Percentiles rank a stretch among this genome's conserved stretches.
Evolutionary conservation across 257 asterid species (phyloP).

Genomic region (Nicotiana tomentosiformis): DNA sequence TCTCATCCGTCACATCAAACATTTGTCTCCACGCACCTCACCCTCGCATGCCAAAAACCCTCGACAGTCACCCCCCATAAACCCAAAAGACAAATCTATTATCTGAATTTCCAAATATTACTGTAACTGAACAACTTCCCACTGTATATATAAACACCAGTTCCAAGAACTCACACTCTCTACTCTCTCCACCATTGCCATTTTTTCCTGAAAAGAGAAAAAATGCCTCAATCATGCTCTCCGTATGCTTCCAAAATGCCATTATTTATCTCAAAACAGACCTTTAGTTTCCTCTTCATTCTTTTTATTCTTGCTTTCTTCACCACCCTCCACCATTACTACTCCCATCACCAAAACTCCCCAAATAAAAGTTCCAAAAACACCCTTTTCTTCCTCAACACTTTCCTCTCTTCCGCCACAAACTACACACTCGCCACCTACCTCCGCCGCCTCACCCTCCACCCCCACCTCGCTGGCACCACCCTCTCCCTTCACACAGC

Average conservation of each 20-base stretch:
- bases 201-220: not conserved
- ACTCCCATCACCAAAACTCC: constrained; percentile 6
- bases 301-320: constrained; percentile 37
- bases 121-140: too few relatives aligned
- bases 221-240: not conserved
- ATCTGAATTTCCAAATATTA: not conserved
- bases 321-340: constrained; percentile 35
- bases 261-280: constrained; percentile 27
- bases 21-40: too few relatives aligned
- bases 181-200: not conserved
- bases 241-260: constrained; percentile 13
- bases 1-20: too few relatives aligned
- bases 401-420: constrained; percentile 60
- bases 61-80: too few relatives aligned
- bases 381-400: constrained; percentile 22
- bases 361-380: not conserved
- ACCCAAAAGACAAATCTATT: too few relatives aligned
- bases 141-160: not conserved
- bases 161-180: not conserved
- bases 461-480: constrained; percentile 93
- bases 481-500: constrained; percentile 53
- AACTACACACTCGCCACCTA: constrained; percentile 70
- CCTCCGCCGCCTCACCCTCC: constrained; percentile 87
- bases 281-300: constrained; percentile 41
- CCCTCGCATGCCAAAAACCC: too few relatives aligned